phyloP scores from a whole-genome alignment of 768 basidiomycete species.

The Mycena rosella region DNA sequence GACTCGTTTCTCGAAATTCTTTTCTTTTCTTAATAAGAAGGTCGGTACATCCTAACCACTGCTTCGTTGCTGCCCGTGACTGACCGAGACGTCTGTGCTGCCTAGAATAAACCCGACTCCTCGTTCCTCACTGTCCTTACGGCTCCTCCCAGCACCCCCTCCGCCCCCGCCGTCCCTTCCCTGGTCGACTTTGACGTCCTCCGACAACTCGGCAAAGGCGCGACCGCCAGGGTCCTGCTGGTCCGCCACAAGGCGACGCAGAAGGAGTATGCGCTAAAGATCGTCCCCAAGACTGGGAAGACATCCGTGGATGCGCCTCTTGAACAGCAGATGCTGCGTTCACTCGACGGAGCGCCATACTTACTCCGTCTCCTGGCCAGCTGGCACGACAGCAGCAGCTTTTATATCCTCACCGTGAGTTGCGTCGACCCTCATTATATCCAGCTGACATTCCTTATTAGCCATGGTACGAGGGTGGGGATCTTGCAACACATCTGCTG shows the following conservation, averaged over 20 bases:
- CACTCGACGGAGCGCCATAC: constrained; percentile 18
- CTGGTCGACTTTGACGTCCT: constrained; percentile 6
- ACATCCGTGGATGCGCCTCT: background rate
- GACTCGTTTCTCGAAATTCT: no score
- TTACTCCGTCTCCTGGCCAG: constrained; percentile 41
- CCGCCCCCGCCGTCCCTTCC: background rate
- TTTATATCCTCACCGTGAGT: constrained; percentile 42
- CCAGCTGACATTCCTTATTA: background rate
- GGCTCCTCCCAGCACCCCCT: background rate
- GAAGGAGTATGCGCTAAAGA: constrained; percentile 38
- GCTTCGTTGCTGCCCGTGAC: no score
- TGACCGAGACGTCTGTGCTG: background rate
- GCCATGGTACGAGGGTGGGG: constrained; percentile 34
- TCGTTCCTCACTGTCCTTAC: background rate
- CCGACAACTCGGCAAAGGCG: background rate
- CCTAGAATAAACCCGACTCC: background rate
- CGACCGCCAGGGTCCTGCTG: constrained; percentile 32
- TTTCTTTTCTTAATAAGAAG: no score
- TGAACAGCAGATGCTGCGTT: constrained; percentile 17
- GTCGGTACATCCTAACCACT: no score
- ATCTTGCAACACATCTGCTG: constrained; percentile 29
- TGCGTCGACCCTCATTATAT: background rate
- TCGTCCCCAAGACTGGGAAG: constrained; percentile 28
- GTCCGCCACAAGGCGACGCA: constrained; percentile 31
- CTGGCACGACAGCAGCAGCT: constrained; percentile 38